Evolutionary conservation across 768 basidiomycete genomes (phyloP), one percentile per base, ranked within the genome.

Genomic region (Phylloporus sp.): DNA sequence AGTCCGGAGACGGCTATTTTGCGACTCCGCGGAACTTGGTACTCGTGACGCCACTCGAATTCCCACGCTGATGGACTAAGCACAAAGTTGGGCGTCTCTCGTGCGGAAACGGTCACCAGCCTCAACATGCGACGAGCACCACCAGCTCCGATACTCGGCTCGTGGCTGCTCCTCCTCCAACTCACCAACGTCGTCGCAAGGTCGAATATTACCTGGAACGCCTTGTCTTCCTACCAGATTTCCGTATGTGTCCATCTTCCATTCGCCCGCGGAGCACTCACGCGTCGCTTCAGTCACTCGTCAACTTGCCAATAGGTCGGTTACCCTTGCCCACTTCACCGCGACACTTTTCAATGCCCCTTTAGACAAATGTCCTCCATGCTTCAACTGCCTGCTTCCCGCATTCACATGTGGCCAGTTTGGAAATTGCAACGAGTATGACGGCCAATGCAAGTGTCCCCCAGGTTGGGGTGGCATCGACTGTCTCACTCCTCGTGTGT

Each of bases 391-490:
- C 65, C 75, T 91, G 44, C 74, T 99, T 14, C 92, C 93, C 0
- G 86, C 80, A 0, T 97, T 94, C 67, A 85, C 76, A 0, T 99
- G 95, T 61, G 91, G 91, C 2, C 91, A 98, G 66, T 96, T 81
- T 55, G 94, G 92, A 22, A 71, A 82, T 35, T 99, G 96, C 69
- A 85, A 94, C 60, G 76, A 80, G 39, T 97, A 87, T 61, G 83
- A 97, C 61, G 96, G 96, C 2, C 92, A 96, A 58, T 99, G 96
- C 69, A 84, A 91, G 61, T 99, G 96, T 60, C 92, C 93, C 2
- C 79, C 90, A 33, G 96, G 96, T n/a, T 99, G 94, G 82, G 90
- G 92, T 37, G 96, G 96, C 2, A 86, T 93, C 29, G 95, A 98
- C 60, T 99, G 96, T 69, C 69, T 96, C 42, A 79, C 80, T 8